Percentiles rank a stretch among this genome's conserved stretches.
These are phyloP conservation scores for Candida nitratophila DNA, from an alignment of 805 yeast genomes.

Conservation along the genomic window DNA sequence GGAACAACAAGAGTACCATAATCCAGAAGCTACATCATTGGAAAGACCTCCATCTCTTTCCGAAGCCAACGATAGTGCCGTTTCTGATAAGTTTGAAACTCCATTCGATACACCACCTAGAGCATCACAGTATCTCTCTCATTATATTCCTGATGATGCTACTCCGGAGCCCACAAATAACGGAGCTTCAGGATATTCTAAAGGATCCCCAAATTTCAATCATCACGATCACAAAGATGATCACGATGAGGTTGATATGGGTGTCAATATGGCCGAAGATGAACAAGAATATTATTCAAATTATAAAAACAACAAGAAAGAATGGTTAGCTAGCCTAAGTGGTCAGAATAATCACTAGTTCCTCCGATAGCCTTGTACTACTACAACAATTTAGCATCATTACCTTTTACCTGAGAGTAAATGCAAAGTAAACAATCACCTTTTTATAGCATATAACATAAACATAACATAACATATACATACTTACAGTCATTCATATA, in stretches of 20 bases:
- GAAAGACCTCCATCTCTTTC: background rate
- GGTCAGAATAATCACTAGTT: background rate
- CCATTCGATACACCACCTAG: conserved; percentile 17
- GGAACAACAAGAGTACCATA: too few relatives aligned
- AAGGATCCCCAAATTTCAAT: too few relatives aligned
- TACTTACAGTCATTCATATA: background rate
- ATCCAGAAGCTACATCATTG: background rate
- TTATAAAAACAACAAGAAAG: conserved; percentile 34
- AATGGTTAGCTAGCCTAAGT: conserved; percentile 27
- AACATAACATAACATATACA: background rate
- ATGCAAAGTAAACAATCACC: too few relatives aligned
- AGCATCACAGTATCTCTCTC: conserved; percentile 4
- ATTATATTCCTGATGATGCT: background rate
- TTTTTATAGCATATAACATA: too few relatives aligned
- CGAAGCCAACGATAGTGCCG: background rate
- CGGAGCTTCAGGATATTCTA: too few relatives aligned
- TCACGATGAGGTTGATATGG: conserved; percentile 1
- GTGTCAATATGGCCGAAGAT: background rate
- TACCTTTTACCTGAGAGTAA: too few relatives aligned
- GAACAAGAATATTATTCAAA: conserved; percentile 34
- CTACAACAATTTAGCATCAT: too few relatives aligned
- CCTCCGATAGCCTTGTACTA: too few relatives aligned
- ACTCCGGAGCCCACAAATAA: background rate
- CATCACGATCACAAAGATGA: too few relatives aligned
- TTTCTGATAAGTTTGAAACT: background rate